Base-by-base conservation (phyloP, 148 eudicot species). In the Fagopyrum tataricum region DNA sequence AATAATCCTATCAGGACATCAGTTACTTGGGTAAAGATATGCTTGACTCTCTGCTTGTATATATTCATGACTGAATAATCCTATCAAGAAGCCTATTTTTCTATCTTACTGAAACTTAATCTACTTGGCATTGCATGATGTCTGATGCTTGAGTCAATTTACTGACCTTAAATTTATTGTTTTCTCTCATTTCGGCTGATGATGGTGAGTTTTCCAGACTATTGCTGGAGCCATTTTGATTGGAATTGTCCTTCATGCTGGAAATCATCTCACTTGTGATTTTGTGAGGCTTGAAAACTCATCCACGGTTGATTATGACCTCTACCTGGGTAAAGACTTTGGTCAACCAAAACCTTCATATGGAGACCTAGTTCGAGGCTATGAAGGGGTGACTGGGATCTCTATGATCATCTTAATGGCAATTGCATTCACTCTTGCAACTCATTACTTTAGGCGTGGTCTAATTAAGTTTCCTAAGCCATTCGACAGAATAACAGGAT, bases 201-300 rank as follows among this genome's bases (percentile, higher is more conserved):
- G 26, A 23, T 4, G 41, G n/a, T 61, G 67, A 7, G 31, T 5
- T 39, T 39, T 84, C 84, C 80, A 96, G 99, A 89, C 96, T 46
- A 82, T 96, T 73, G 94, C 99, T 21, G 96, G 84, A 39, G 96
- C 97, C 72, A 90, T 96, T 75, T 84, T 87, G 64, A 46, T 87
- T 55, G 96, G 88, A 64, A 41, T 80, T 73, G 79, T 81, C 72
- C 89, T 91, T 78, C 96, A 91, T 68, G 96, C 80, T 43, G 93
- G 91, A 9, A 83, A 85, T 75, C 96, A 91, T 67, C 91, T 91
- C 26, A 81, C 90, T 4, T 91, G 96, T 74, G 96, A 91, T 82
- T 91, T 91, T 70, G 91, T 89, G 79, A 91, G 91, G 82, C 88
- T 91, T 40, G 86, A 85, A 81, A 82, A 74, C 42, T 82, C 86